Percentiles rank a stretch among this genome's conserved stretches.
Evolutionary conservation across 164 flowering plant species (phyloP).

Genomic region (Litsea cubeba): DNA sequence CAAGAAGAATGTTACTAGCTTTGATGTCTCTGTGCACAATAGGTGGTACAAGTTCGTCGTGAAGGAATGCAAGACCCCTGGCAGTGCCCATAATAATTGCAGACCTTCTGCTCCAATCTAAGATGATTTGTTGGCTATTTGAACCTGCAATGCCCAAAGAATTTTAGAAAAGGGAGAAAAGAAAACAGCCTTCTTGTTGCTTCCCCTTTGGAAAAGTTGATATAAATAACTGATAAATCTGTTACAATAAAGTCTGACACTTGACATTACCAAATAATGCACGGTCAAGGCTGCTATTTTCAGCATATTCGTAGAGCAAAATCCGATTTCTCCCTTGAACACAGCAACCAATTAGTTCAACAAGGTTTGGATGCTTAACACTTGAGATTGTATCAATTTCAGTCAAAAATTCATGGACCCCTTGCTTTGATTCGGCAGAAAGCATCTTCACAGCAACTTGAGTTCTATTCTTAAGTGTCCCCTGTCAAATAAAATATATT

Average conservation of each 20-base stretch:
- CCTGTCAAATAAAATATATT: conserved; percentile 30
- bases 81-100: conserved; percentile 76
- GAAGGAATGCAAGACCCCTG: conserved; percentile 68
- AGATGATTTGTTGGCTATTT: conserved; percentile 25
- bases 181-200: background rate
- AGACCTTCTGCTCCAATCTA: conserved; percentile 69
- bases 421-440: conserved; percentile 67
- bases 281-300: conserved; percentile 68
- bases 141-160: conserved; percentile 37
- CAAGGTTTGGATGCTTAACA: conserved; percentile 72
- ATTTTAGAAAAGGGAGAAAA: background rate
- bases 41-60: conserved; percentile 77
- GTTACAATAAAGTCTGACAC: background rate
- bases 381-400: conserved; percentile 64
- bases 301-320: conserved; percentile 69
- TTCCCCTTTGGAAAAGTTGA: background rate
- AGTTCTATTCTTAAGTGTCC: conserved; percentile 42
- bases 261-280: conserved; percentile 45
- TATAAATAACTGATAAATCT: background rate
- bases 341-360: conserved; percentile 70
- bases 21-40: conserved; percentile 93
- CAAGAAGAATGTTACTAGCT: conserved; percentile 87
- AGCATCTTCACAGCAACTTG: conserved; percentile 68
- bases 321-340: conserved; percentile 44
- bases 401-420: conserved; percentile 57